These are phyloP conservation scores for Gaeumannomyces tritici DNA, from an alignment of 2,329 filamentous ascomycete genomes.

Conservation along the genomic window DNA sequence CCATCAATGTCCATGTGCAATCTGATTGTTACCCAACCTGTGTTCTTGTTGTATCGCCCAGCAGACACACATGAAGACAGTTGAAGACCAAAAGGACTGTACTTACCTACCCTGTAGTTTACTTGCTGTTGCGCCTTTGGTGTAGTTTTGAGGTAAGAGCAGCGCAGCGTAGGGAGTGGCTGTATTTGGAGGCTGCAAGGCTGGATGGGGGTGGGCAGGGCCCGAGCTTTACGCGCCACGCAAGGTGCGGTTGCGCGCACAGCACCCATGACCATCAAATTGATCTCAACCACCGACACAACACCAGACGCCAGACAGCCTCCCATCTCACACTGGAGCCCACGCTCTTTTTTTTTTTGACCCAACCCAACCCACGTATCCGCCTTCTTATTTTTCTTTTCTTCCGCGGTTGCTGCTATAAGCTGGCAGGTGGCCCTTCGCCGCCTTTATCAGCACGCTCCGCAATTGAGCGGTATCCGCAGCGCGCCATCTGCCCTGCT, in stretches of 20 bases:
- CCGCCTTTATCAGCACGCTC: too few relatives aligned
- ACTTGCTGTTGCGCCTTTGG: too few relatives aligned
- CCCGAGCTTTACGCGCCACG: slow-evolving; percentile 1
- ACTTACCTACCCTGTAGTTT: too few relatives aligned
- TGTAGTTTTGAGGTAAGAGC: too few relatives aligned
- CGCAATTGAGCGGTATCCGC: not conserved
- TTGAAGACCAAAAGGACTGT: too few relatives aligned
- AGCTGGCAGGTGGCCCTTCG: not conserved
- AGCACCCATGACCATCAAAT: not conserved
- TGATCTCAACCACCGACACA: not conserved
- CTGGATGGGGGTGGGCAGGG: not conserved
- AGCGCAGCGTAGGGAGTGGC: too few relatives aligned
- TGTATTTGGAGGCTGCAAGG: too few relatives aligned
- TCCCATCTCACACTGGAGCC: not conserved
- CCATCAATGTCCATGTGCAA: too few relatives aligned
- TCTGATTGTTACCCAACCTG: not conserved
- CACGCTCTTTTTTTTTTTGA: not conserved
- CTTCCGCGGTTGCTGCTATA: not conserved
- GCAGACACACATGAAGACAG: not conserved
- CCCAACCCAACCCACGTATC: not conserved
- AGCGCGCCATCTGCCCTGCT: not conserved
- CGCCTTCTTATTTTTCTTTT: not conserved
- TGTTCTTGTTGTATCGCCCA: not conserved
- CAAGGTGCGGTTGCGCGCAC: too few relatives aligned
- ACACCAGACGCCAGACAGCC: not conserved